Base-by-base conservation (phyloP, 768 basidiomycete genomes). In the Russula brevipes region DNA sequence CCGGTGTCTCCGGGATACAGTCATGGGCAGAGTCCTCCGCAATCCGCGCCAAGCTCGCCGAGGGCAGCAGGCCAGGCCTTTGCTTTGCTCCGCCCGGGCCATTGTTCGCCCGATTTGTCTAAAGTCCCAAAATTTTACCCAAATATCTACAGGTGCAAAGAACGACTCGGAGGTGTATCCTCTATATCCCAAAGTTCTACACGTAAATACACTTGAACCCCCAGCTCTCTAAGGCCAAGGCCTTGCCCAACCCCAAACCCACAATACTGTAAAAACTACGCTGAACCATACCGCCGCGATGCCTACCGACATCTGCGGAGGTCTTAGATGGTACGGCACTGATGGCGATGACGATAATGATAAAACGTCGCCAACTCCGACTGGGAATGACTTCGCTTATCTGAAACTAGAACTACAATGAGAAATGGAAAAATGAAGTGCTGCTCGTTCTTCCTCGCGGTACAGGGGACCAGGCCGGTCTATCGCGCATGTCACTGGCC, bases 401-500 rank as follows among this genome's bases (percentile, higher is more conserved):
- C 57, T 51, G 63, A 57, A 24, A n/a, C 47, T 45, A 60, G 7
- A 49, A 45, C 12, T 60, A 64, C 51, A 54, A 55, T 41, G 33
- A 47, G 19, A 47, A 57, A 24, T 8, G 19, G 36, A 8, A 39
- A 54, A 47, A 24, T 44, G 10, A 42, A 57, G 17, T 10, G 16
- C n/a, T 31, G 31, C 44, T 17, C 39, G 39, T 30, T 41, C 52
- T n/a, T 42, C 11, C 17, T 17, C n/a, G 16, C 51, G 42, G n/a
- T 31, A 11, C 4, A 42, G 59, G 35, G 24, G 31, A 47, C 33
- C 31, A 52, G 41, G 41, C 35, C 39, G 42, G 11, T 42, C 41
- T 53, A 5, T 9, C 17, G 30, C 11, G 36, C 5, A 8, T 45
- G 9, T 63, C 62, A 67, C 54, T 61, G 68, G 16, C 81, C 80